A percentile compares a stretch with the other conserved stretches of the same genome.
phyloP scores from a whole-genome alignment of 345 rosid species.

The Populus simonii region DNA sequence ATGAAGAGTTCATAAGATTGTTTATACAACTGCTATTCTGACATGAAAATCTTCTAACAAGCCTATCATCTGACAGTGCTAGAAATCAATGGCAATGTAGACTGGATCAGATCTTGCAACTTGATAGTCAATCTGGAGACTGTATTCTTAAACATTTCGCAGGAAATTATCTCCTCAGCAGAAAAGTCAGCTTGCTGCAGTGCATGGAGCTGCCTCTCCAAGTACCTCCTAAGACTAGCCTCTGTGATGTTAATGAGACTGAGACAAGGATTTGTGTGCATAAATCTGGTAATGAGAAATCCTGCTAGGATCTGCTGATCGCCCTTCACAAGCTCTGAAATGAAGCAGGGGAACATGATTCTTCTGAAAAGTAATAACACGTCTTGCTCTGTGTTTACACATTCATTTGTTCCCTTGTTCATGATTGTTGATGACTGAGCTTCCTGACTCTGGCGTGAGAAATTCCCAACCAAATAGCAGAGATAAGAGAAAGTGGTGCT shows the following conservation, averaged over 20 bases:
- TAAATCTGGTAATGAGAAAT: constrained; percentile 60
- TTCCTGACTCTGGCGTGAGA: constrained; percentile 67
- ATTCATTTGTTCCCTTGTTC: constrained; percentile 22
- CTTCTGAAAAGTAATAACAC: constrained; percentile 40
- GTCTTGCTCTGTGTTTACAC: constrained; percentile 18
- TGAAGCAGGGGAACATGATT: constrained; percentile 61
- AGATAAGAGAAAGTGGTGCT: constrained; percentile 60
- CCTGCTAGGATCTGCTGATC: constrained; percentile 79
- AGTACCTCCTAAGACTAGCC: constrained; percentile 57
- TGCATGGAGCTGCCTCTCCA: constrained; percentile 54
- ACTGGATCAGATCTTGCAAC: constrained; percentile 44
- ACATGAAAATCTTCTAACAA: neutral
- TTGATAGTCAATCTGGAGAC: constrained; percentile 40
- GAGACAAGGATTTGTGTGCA: constrained; percentile 75
- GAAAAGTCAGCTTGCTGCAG: constrained; percentile 27
- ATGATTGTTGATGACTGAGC: constrained; percentile 25
- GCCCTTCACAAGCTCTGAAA: constrained; percentile 70
- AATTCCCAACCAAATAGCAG: constrained; percentile 66
- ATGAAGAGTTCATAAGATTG: neutral
- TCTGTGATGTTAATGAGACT: constrained; percentile 61
- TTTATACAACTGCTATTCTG: neutral
- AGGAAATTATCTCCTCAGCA: constrained; percentile 21
- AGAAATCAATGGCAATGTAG: constrained; percentile 49
- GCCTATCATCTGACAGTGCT: constrained; percentile 1
- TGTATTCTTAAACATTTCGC: constrained; percentile 41